Base-by-base conservation (phyloP, 148 eudicot species). In the Rhododendron molle region DNA sequence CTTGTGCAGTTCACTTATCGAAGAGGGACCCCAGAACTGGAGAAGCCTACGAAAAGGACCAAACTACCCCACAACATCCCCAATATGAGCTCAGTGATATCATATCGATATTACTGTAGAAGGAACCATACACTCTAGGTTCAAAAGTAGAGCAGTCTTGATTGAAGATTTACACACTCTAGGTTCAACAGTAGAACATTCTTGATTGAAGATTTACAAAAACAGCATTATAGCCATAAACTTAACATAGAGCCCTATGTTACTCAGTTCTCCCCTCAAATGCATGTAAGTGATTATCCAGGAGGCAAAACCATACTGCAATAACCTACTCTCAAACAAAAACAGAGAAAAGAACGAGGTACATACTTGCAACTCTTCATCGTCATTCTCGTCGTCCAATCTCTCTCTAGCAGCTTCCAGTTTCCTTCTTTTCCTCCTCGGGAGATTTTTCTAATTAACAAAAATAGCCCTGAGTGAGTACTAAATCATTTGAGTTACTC, bases 371-470 rank as follows among this genome's bases (percentile, higher is more conserved):
- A 85, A 86, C 44, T 87, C 88, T 78, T 87, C 93, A 40, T 76
- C 65, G 16, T 91, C 92, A 80, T 91, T 88, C 26, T 92, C 99
- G 30, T 93, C 95, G 83, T 97, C 99, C 88, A 97, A 85, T 91
- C 87, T 93, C 92, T 95, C 98, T 89, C 98, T 93, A 54, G 91
- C 93, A 46, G 99, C 99, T 92, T 95, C 99, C 86, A 97, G 89
- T 89, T 91, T 94, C 90, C 99, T 95, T 85, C 99, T 92, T 83
- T 94, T 91, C 91, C 94, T 97, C 85, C 98, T 92, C n/a, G 99
- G 99, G 87, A 97, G 85, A 83, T 94, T 91, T 92, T 94, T 95
- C 99, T 97, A 89, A 9, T 76, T 69, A 80, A 72, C 30, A 91
- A 34, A 81, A 83, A 49, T 76, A 40, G 32, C 62, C 52, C 7